Base-by-base conservation (phyloP, 306 rosid genomes). In the Quillaja saponaria region DNA sequence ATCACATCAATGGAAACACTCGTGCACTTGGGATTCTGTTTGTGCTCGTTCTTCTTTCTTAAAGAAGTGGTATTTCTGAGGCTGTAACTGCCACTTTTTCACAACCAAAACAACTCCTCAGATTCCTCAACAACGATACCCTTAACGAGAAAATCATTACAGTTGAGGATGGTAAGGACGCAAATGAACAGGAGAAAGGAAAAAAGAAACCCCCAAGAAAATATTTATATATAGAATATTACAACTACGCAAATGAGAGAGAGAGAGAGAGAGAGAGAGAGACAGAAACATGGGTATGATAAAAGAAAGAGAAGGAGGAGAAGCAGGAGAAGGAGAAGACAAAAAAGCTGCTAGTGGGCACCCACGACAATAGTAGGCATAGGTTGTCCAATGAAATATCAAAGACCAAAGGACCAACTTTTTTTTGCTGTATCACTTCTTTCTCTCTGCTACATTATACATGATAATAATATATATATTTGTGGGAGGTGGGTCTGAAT, bases 111-210 rank as follows among this genome's bases (percentile, higher is more conserved):
- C 78, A 71, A 79, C 78, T 61, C 74, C 75, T 71, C 77, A 75
- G 85, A 77, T 84, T 84, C 84, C 80, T 66, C 80, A 62, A 77
- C 81, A 75, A 78, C 64, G 81, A 83, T 78, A 61, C 84, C 82
- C 72, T 52, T 73, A 78, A 78, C 80, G 77, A 78, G 83, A 76
- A 76, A 83, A 83, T 84, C 81, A 79, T 81, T 79, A 71, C 71
- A 66, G 77, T 69, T 74, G 69, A 78, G 71, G 68, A 50, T 38
- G 68, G 75, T 71, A 73, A 61, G 66, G 58, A 34, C 12, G 17
- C 51, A 5, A 47, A 40, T 18, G 50, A 53, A 10, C 50, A 46
- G 52, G 7, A 13, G 59, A 6, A 9, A 19, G 11, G 12, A 59
- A 6, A 62, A 56, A 46, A 12, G 20, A 60, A 33, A 39, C 15